These are phyloP conservation scores for Metschnikowia vanudenii DNA, from an alignment of 805 yeast genomes.

Conservation along the genomic window DNA sequence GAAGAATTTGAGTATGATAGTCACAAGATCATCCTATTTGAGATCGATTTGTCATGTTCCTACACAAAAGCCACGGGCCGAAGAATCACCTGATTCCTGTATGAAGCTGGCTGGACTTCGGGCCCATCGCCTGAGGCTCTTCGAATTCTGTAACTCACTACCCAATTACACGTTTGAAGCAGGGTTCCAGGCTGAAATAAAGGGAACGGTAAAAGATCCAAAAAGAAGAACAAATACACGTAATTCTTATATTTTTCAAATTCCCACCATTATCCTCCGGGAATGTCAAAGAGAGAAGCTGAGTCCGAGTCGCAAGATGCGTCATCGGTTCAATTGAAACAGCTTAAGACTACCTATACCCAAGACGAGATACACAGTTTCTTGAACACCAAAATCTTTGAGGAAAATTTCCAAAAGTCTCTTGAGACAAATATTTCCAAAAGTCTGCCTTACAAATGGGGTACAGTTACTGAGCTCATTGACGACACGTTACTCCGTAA, in stretches of 20 bases:
- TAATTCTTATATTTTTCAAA: not conserved
- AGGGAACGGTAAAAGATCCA: too few species aligned
- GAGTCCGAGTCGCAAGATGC: constrained; percentile 2
- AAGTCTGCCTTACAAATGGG: constrained; percentile 87
- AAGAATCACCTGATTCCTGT: too few species aligned
- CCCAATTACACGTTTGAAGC: too few species aligned
- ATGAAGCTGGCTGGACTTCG: not conserved
- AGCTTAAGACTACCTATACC: constrained; percentile 19
- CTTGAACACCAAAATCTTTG: constrained; percentile 52
- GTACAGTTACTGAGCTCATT: constrained; percentile 69
- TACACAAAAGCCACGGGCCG: not conserved
- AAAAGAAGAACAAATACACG: not conserved
- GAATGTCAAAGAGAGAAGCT: constrained; percentile 18
- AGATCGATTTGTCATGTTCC: not conserved
- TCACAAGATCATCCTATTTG: too few species aligned
- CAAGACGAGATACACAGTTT: constrained; percentile 38
- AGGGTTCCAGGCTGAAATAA: too few species aligned
- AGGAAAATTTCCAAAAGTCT: constrained; percentile 34
- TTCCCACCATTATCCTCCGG: too few species aligned
- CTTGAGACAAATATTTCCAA: constrained; percentile 45
- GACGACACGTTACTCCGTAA: constrained; percentile 73
- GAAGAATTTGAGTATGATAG: too few species aligned
- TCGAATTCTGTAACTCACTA: not conserved
- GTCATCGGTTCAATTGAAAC: constrained; percentile 1
- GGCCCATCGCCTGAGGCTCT: not conserved